phyloP scores from a whole-genome alignment of 1,284 basidiomycete species.

The Apiotrichum siamense region DNA sequence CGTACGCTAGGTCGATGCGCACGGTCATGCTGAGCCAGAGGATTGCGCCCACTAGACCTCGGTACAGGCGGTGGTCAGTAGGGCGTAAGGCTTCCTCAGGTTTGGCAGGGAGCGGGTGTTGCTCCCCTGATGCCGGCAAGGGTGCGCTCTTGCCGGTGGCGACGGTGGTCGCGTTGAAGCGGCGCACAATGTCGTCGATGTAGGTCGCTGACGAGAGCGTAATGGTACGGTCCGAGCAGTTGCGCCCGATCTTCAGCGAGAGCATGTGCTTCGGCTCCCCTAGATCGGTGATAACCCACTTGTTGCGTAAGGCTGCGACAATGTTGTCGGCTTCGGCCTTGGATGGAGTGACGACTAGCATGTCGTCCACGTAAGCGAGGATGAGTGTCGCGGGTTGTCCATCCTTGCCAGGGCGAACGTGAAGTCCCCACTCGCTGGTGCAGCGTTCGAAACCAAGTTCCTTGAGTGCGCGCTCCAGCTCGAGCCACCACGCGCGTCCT shows the following conservation, averaged over 20 bases:
- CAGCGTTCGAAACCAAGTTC: constrained; percentile 40
- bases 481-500: constrained; percentile 36
- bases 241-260: constrained; percentile 30
- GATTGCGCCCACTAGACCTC: constrained; percentile 24
- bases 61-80: constrained; percentile 10
- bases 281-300: constrained; percentile 26
- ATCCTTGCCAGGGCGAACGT: constrained; percentile 11
- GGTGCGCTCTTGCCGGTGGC: constrained; percentile 9
- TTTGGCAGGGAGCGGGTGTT: background rate
- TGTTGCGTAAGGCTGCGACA: constrained; percentile 19
- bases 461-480: constrained; percentile 39
- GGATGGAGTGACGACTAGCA: constrained; percentile 10
- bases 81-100: background rate
- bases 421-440: constrained; percentile 45
- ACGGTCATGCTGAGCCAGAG: constrained; percentile 25
- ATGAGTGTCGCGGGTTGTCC: constrained; percentile 6
- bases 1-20: constrained; percentile 30
- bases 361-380: constrained; percentile 18
- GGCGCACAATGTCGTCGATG: constrained; percentile 43
- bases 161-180: constrained; percentile 25
- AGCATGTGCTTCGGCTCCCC: constrained; percentile 28
- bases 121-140: background rate
- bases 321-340: constrained; percentile 3
- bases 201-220: constrained; percentile 46
- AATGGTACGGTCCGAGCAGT: constrained; percentile 31